Base-by-base conservation (phyloP, 495 filamentous ascomycete species). In the Aspergillus haitiensis region DNA sequence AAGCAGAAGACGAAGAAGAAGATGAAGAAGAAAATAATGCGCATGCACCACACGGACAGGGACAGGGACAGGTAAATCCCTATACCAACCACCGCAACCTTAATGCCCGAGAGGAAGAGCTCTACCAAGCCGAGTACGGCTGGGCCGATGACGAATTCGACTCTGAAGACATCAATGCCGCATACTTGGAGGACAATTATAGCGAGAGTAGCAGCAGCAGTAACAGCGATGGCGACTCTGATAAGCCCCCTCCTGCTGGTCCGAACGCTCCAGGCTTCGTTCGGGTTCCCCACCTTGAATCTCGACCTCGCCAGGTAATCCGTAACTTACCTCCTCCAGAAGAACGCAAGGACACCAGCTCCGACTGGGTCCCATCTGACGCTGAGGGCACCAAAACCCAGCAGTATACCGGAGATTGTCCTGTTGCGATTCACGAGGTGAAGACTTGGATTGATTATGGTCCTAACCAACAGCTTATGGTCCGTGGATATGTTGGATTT, bases 351-450 rank as follows among this genome's bases (percentile, higher is more conserved):
- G 12, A 34, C 12, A 11, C 34, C 15, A 11, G 44, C 9, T 32
- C 27, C 36, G 36, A 59, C 40, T 59, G 58, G 58, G 58, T 60
- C 6, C 40, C 58, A 9, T 53, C 47, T 50, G 45, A 53, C 40
- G 50, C 52, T 37, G 56, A 63, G 36, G 56, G 48, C n/a, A 63
- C 56, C 15, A 40, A 48, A 12, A 13, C 11, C n/a, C 31, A 64
- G 16, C 31, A 46, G 37, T 48, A 40, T 21, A n/a, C 36, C 4
- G 57, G 57, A 2, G 52, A 64, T 27, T 59, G 56, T 33, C 48
- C 52, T 10, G 53, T 64, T 12, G 62, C 53, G 0, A 60, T 64
- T 47, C 62, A 64, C 46, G 57, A 57, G 47, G 33, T 60, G 0
- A 52, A 49, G 33, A 21, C 47, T 27, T 48, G 32, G 32, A 36